Conservation (phyloP, 495 filamentous ascomycete genomes). For the Alectoria sarmentosa region DNA sequence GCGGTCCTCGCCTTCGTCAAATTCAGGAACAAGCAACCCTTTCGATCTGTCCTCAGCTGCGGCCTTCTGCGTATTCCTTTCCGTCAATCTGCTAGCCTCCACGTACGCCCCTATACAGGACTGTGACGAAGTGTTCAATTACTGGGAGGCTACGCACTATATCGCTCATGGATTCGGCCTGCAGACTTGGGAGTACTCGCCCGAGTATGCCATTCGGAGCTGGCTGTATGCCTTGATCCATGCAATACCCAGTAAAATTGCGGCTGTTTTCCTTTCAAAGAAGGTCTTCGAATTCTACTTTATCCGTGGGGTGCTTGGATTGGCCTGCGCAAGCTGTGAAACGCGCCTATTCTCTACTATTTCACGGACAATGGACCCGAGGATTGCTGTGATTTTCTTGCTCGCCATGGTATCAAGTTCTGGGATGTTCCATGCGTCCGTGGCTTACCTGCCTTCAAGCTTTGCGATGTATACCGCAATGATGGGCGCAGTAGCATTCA, state of each 20-base stretch:
- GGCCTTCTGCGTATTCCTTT: slow-evolving; percentile 61
- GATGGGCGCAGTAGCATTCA: slow-evolving; percentile 78
- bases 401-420: slow-evolving; percentile 68
- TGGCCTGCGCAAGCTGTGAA: slow-evolving; percentile 72
- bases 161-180: slow-evolving; percentile 86
- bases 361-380: slow-evolving; percentile 62
- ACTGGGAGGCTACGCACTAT: slow-evolving; percentile 98
- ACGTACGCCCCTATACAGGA: slow-evolving; percentile 88
- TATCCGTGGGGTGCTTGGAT: slow-evolving; percentile 65
- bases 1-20: background rate
- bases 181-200: slow-evolving; percentile 99
- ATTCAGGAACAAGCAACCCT: background rate
- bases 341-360: slow-evolving; percentile 71
- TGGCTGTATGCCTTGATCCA: slow-evolving; percentile 92
- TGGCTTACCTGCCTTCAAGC: slow-evolving; percentile 82
- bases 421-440: slow-evolving; percentile 88
- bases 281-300: slow-evolving; percentile 80
- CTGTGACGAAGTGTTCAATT: slow-evolving; percentile 99
- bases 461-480: slow-evolving; percentile 96
- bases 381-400: slow-evolving; percentile 78
- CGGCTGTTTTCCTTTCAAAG: slow-evolving; percentile 49
- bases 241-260: slow-evolving; percentile 58
- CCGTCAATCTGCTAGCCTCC: slow-evolving; percentile 69
- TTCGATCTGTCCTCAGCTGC: slow-evolving; percentile 42
- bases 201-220: slow-evolving; percentile 89